These are phyloP conservation scores for Priceomyces melissophilus DNA, from an alignment of 805 yeast genomes.

Conservation along the genomic window DNA sequence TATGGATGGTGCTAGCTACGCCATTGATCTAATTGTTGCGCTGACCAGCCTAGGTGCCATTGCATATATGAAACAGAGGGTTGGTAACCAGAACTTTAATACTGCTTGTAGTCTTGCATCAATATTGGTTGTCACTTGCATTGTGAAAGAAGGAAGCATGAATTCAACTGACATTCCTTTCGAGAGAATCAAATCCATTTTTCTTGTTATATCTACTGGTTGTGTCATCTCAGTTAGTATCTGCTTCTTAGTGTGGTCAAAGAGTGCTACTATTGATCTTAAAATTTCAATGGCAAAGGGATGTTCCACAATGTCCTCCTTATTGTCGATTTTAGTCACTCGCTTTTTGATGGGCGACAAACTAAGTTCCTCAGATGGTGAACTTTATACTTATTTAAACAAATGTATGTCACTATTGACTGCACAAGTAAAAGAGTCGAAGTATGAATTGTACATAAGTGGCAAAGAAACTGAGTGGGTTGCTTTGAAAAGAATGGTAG, in stretches of 20 bases:
- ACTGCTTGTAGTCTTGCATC: constrained; percentile 80
- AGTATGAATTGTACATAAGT: constrained; percentile 51
- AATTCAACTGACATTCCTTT: constrained; percentile 58
- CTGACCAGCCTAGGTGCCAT: constrained; percentile 60
- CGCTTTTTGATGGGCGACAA: constrained; percentile 50
- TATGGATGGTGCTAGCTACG: constrained; percentile 46
- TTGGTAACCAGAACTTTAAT: constrained; percentile 66
- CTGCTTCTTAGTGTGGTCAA: constrained; percentile 66
- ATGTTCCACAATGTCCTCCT: constrained; percentile 49
- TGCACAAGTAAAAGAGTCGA: constrained; percentile 51
- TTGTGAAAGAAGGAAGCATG: constrained; percentile 69
- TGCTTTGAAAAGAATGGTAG: constrained; percentile 44
- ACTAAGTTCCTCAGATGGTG: constrained; percentile 36
- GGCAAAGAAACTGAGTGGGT: constrained; percentile 58
- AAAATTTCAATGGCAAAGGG: constrained; percentile 48
- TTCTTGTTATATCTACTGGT: constrained; percentile 59
- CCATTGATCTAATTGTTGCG: constrained; percentile 51
- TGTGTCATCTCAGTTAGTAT: constrained; percentile 53
- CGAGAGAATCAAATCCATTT: constrained; percentile 49
- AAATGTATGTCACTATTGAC: constrained; percentile 37
- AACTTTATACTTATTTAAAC: constrained; percentile 36
- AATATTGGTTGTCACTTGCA: constrained; percentile 64
- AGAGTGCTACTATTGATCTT: constrained; percentile 48
- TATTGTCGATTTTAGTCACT: constrained; percentile 44
- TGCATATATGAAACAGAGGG: constrained; percentile 65